Conservation (phyloP, 2,329 filamentous ascomycete genomes). For the Trichocomaceae sp. region DNA sequence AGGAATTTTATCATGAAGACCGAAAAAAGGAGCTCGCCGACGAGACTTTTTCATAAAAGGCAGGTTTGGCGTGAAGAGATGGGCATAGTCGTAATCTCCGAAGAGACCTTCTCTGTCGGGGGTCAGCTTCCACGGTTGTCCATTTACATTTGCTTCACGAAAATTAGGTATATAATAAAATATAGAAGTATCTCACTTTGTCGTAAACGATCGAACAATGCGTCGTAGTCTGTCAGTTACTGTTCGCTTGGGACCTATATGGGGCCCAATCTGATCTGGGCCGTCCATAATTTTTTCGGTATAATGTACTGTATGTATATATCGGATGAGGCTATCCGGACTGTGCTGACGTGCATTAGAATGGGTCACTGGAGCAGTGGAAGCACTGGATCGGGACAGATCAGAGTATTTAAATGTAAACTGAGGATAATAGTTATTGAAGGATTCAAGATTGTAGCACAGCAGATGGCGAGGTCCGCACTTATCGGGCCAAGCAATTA, state of each 20-base stretch:
- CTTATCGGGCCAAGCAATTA: background rate
- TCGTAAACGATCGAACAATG: slow-evolving; percentile 35
- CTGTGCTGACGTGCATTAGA: background rate
- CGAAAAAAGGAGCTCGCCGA: slow-evolving; percentile 61
- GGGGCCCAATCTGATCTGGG: slow-evolving; percentile 40
- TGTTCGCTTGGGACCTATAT: slow-evolving; percentile 31
- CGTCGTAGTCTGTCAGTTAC: slow-evolving; percentile 30
- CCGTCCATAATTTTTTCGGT: slow-evolving; percentile 24
- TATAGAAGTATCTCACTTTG: slow-evolving; percentile 29
- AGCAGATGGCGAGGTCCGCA: too few relatives aligned
- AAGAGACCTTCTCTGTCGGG: slow-evolving; percentile 60
- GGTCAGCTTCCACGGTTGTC: background rate
- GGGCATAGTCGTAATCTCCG: slow-evolving; percentile 83
- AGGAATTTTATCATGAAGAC: slow-evolving; percentile 62
- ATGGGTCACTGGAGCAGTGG: too few relatives aligned
- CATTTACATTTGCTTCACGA: too few relatives aligned
- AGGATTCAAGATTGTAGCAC: too few relatives aligned
- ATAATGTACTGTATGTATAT: background rate
- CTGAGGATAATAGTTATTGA: too few relatives aligned
- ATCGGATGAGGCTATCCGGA: background rate
- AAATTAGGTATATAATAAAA: background rate
- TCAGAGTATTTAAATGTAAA: too few relatives aligned
- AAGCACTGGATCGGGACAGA: too few relatives aligned
- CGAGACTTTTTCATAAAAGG: slow-evolving; percentile 67
- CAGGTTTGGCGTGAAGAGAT: slow-evolving; percentile 73